phyloP scores from a whole-genome alignment of 345 rosid genomes.

The Garcia nutans region DNA sequence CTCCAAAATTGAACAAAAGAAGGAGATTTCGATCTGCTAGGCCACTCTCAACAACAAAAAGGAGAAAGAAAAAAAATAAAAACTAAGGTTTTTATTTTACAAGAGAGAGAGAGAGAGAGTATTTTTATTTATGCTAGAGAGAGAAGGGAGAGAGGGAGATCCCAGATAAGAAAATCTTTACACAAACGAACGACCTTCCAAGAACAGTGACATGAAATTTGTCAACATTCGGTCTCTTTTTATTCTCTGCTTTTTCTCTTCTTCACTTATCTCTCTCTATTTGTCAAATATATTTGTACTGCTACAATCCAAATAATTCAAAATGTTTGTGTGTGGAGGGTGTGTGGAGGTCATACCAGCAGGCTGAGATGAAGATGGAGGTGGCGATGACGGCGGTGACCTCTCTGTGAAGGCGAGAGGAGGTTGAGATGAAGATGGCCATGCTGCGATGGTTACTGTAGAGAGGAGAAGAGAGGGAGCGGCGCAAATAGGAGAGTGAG shows the following conservation, averaged over 20 bases:
- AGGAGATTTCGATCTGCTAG: constrained; percentile 78
- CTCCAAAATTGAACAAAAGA: constrained; percentile 35
- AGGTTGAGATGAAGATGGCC: too few relatives aligned
- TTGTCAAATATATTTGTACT: too few relatives aligned
- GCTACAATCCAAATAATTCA: too few relatives aligned
- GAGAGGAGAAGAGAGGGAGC: too few relatives aligned
- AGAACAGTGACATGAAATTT: constrained; percentile 91
- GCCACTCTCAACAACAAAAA: constrained; percentile 44
- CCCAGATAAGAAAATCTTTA: too few relatives aligned
- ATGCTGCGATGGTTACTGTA: too few relatives aligned
- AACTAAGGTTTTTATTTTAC: constrained; percentile 17
- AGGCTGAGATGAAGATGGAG: too few relatives aligned
- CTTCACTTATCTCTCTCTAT: constrained; percentile 19
- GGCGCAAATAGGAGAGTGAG: too few relatives aligned
- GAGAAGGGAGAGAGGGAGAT: constrained; percentile 50
- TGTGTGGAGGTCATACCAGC: too few relatives aligned
- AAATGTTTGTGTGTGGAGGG: too few relatives aligned
- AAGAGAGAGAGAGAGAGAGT: constrained; percentile 45
- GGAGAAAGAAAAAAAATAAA: constrained; percentile 25
- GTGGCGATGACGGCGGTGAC: too few relatives aligned
- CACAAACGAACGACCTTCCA: constrained; percentile 79
- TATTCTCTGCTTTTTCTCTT: constrained; percentile 70
- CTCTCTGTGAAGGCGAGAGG: too few relatives aligned
- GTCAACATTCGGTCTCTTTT: constrained; percentile 97
- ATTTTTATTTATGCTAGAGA: constrained; percentile 28